Evolutionary conservation across 768 basidiomycete genomes (phyloP), one percentile per base, ranked within the genome.

Genomic region (Lactifluus volemus): DNA sequence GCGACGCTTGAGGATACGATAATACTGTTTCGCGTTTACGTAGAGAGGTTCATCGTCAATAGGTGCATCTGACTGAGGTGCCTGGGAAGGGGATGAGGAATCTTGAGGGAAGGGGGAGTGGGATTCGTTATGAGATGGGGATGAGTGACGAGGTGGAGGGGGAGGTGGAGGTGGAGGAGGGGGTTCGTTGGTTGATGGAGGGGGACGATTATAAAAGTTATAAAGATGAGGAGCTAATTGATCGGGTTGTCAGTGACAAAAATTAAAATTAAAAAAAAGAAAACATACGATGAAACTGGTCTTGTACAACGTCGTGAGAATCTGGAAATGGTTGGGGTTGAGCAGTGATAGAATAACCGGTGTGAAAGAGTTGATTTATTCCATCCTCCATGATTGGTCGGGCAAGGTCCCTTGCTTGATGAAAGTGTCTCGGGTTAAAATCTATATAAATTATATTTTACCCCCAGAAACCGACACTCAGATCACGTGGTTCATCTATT

Each of bases 21-120:
- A 93, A 73, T 98, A 99, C 75, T 99, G 97, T 72, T 99, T 99
- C 61, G 97, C 96, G 68, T 99, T 99, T 61, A 99, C 97, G 76
- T 98, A 98, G 67, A 99, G 85, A 30, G 97, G 96, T 72, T 99
- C 96, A 65, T 98, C 94, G 75, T 98, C 95, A 68, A 91, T 79
- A 60, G 73, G 74, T 4, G 67, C 41, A 62, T 78, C 79, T 19
- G 77, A 71, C 55, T 74, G 69, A 59, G 68, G 65, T 64, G 71
- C 68, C 36, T 71, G 73, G 70, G 69, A 63, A 45, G 70, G 64
- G 53, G 59, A 53, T 5, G 48, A 30, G 19, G 50, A 25, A 11
- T 61, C 50, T n/a, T 61, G 60, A 10, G 60, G 57, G 32, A 61
- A 52, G 17, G 60, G 53, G 5, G 59, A 52, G 17, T 53, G 56